Evolutionary conservation across 441 rosid species (phyloP), one percentile per base, ranked within the genome.

Genomic region (Arabidopsis lyrata): DNA sequence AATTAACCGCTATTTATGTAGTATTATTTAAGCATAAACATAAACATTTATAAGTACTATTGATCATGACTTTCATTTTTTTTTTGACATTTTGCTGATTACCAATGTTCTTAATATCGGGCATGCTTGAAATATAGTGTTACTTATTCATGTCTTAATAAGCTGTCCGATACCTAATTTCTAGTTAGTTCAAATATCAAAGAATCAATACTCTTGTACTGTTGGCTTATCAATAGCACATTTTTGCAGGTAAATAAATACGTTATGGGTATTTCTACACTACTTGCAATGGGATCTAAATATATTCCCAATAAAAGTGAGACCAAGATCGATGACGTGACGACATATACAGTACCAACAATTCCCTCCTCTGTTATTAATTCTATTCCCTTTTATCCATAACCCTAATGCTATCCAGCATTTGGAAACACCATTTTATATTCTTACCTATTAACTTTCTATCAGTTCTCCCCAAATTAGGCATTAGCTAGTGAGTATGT

Each of bases 361-460:
- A 27, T 68, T 62, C 50, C 12, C 34, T 62, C 34, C 49, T 68
- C 58, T 45, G 55, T 62, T 63, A 55, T 68, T 29, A 15, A 53
- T 35, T 29, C 1, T 63, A 69, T 69, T 76, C 75, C 70, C 15
- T 55, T 76, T 61, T 38, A 47, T 47, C 70, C 22, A 75, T 34
- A 63, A 45, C 52, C 60, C 54, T 45, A 31, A 38, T 64, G 70
- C 29, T 69, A 63, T 63, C 54, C 71, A 76, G 75, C 70, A 69
- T 69, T 60, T 63, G 38, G 75, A 55, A 63, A 69, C 75, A 69
- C 44, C 36, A 22, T 63, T 63, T 54, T 36, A 27, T 63, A 55
- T 38, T 42, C 74, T 62, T 61, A 22, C 22, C 6, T 8, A 8
- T 42, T 57, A 52, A 61, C 15, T 61, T 55, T 53, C 4, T 31